Base-by-base conservation (phyloP, 192 early-diverging fungal genomes). In the Umbelopsis isabellina region DNA sequence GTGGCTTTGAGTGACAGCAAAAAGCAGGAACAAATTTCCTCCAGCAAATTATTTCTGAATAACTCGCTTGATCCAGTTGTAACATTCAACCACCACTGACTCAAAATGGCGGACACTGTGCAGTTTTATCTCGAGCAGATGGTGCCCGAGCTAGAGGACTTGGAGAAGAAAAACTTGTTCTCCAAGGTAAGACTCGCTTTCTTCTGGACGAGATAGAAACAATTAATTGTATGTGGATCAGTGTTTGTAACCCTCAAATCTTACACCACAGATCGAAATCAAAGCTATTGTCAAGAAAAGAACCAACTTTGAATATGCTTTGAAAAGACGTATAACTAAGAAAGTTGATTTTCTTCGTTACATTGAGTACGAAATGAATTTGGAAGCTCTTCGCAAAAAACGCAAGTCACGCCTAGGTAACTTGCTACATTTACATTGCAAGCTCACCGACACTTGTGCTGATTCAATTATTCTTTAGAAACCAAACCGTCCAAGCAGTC, bases 341-440 rank as follows among this genome's bases (percentile, higher is more conserved):
- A 85, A 91, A 52, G 81, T 85, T 12, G 95, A 97, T 64, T 99
- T 88, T 78, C 83, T 99, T 33, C 89, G 93, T 22, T 95, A 95
- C 81, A 95, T 98, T 72, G 93, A 94, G 68, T 99, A 95, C 82
- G 97, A 99, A 75, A 92, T 90, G 81, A 96, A 95, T 79, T 83
- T 98, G 64, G 95, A 98, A 51, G 75, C 85, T 30, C 79, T 98
- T 51, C 86, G 96, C 25, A 85, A 82, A 73, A 91, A 92, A 73
- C 85, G 97, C 35, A 91, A 92, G 69, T 70, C 79, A 23, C 85
- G 95, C 4, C 69, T 93, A 67, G 76, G 83, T 37, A 82, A 79
- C n/a, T 21, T 10, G 8, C 15, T 3, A 10, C 3, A 20, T 15
- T 20, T 18, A 23, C 21, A 13, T 15, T 21, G 22, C 37, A 15